phyloP scores from a whole-genome alignment of 1,284 basidiomycete genomes.

The Trametes polyzona region DNA sequence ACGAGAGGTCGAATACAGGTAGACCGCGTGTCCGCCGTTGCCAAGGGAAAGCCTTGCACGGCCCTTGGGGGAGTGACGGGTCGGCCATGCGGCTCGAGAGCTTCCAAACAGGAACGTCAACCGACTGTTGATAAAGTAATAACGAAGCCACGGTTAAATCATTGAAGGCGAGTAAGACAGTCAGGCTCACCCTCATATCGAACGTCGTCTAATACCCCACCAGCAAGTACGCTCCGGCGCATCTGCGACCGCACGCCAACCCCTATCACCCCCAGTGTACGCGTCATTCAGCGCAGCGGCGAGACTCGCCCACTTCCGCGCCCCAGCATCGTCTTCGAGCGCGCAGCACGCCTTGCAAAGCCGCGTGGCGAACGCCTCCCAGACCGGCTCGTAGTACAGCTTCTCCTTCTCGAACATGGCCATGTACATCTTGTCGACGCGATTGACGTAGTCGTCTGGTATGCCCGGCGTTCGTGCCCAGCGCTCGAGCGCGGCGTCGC shows the following conservation, averaged over 20 bases:
- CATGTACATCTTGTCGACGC: constrained; percentile 17
- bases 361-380: constrained; percentile 14
- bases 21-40: too few species aligned
- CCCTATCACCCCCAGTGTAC: constrained; percentile 18
- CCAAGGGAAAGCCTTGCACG: too few species aligned
- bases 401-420: constrained; percentile 15
- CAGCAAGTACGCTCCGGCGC: constrained; percentile 21
- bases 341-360: constrained; percentile 26
- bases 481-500: constrained; percentile 15
- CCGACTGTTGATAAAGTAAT: too few species aligned
- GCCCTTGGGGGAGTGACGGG: too few species aligned
- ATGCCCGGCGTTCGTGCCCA: constrained; percentile 11
- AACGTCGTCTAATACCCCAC: constrained; percentile 15
- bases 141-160: too few species aligned
- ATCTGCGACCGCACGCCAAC: constrained; percentile 21
- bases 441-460: constrained; percentile 8
- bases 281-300: constrained; percentile 14
- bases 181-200: neutral
- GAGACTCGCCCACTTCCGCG: constrained; percentile 16
- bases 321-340: constrained; percentile 19
- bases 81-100: too few species aligned
- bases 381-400: constrained; percentile 20
- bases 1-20: too few species aligned
- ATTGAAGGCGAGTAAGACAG: neutral
- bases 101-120: too few species aligned